phyloP scores from a whole-genome alignment of 2,329 filamentous ascomycete genomes.

The Ceratocystis eucalypticola region DNA sequence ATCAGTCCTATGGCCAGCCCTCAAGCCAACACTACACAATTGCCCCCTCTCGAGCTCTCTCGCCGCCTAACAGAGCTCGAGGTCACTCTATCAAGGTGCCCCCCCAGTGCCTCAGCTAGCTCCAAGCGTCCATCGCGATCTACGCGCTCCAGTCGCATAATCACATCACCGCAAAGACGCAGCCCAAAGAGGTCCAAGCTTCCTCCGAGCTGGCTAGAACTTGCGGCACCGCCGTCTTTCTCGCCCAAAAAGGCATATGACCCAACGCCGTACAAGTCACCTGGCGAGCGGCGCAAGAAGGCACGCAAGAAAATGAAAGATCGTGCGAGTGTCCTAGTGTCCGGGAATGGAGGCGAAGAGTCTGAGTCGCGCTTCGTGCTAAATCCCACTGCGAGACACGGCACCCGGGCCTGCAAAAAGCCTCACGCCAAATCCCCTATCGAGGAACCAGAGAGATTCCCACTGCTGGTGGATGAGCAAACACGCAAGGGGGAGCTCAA shows the following conservation, averaged over 20 bases:
- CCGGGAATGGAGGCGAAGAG: neutral
- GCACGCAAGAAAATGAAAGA: slow-evolving; percentile 7
- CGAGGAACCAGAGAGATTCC: neutral
- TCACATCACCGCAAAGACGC: neutral
- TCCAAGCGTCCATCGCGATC: neutral
- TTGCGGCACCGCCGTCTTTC: neutral
- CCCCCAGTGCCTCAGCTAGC: neutral
- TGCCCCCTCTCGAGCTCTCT: neutral
- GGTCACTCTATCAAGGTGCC: neutral
- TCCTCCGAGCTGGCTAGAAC: neutral
- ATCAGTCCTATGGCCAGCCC: neutral
- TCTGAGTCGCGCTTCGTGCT: neutral
- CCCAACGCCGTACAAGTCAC: slow-evolving; percentile 7
- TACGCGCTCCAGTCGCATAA: neutral
- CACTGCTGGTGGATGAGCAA: neutral
- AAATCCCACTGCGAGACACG: neutral
- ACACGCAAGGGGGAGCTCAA: neutral
- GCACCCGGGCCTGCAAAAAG: neutral
- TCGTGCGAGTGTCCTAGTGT: neutral
- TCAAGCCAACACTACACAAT: neutral
- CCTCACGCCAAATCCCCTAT: neutral
- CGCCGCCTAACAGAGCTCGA: neutral
- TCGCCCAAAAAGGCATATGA: slow-evolving; percentile 14
- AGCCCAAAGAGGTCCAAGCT: neutral
- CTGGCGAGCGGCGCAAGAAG: slow-evolving; percentile 10